Evolutionary conservation across 371 early-diverging fungal species (phyloP).

Genomic region (Polyrhizophydium stewartii): DNA sequence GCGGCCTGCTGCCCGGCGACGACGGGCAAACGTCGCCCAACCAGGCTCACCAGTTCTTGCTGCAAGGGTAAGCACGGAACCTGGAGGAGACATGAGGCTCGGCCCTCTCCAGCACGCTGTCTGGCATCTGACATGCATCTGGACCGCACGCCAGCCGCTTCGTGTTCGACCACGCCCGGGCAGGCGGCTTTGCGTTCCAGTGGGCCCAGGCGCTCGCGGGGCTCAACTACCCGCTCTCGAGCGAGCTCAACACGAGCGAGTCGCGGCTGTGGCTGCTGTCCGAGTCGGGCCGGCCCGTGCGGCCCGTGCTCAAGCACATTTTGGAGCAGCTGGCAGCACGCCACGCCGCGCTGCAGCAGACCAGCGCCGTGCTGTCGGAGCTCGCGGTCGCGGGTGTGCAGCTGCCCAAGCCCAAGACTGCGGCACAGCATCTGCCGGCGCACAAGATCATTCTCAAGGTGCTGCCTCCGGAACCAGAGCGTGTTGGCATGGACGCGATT

Average conservation of each 20-base stretch:
- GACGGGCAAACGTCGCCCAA: conserved; percentile 13
- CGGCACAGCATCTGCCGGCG: too few species aligned
- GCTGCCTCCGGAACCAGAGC: neutral
- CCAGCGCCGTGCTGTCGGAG: neutral
- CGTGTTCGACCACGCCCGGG: conserved; percentile 7
- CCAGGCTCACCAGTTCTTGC: conserved; percentile 11
- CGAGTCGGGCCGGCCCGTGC: neutral
- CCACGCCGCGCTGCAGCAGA: neutral
- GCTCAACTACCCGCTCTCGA: conserved; percentile 11
- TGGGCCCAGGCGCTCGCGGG: conserved; percentile 32
- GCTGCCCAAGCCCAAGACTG: neutral
- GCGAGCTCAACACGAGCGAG: neutral
- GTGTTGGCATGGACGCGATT: neutral
- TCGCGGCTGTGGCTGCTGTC: neutral
- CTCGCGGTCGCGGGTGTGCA: neutral
- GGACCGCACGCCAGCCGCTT: neutral
- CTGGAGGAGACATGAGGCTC: neutral
- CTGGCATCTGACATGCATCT: neutral
- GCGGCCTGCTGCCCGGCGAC: conserved; percentile 11
- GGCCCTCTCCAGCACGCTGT: neutral
- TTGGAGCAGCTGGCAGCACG: neutral
- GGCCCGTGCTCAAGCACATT: neutral
- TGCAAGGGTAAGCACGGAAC: conserved; percentile 2
- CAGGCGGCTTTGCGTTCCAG: conserved; percentile 19
- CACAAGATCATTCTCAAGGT: too few species aligned